These are phyloP conservation scores for Malus sylvestris DNA, from an alignment of 306 rosid species.

Conservation along the genomic window DNA sequence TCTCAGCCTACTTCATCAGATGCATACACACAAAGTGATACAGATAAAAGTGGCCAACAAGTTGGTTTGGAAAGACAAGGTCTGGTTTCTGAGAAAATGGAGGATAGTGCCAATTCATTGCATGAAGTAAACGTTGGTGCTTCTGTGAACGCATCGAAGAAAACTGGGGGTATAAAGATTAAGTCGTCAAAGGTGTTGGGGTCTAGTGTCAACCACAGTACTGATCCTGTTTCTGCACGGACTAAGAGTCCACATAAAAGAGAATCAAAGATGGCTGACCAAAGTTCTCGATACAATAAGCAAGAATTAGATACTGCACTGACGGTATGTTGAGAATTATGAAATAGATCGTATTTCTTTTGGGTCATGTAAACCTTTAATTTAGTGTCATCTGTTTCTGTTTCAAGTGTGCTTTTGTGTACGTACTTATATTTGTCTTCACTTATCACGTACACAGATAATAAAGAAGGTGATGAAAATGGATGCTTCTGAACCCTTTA, in stretches of 20 bases:
- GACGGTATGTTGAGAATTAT: constrained; percentile 38
- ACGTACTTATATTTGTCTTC: constrained; percentile 1
- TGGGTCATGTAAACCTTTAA: neutral
- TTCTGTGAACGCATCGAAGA: constrained; percentile 36
- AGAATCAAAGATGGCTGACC: constrained; percentile 37
- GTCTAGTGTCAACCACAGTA: constrained; percentile 34
- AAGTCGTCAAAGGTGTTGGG: constrained; percentile 66
- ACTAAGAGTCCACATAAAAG: constrained; percentile 27
- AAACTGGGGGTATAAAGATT: constrained; percentile 62
- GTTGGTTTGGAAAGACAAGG: constrained; percentile 52
- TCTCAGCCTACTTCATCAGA: constrained; percentile 66
- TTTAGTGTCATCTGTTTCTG: constrained; percentile 1
- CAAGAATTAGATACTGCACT: constrained; percentile 68
- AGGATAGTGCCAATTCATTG: constrained; percentile 79
- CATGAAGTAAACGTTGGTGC: constrained; percentile 20
- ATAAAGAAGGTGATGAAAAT: constrained; percentile 91
- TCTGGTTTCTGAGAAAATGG: constrained; percentile 41
- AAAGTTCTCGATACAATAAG: constrained; percentile 42
- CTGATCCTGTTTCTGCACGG: constrained; percentile 18
- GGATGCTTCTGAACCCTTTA: constrained; percentile 96
- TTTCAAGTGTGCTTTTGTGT: neutral
- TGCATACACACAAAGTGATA: constrained; percentile 70
- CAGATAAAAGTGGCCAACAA: constrained; percentile 78
- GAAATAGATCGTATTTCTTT: neutral
- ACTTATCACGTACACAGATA: constrained; percentile 34